A percentile compares a stretch with the other conserved stretches of the same genome.
Evolutionary conservation across 352 stramenopile genomes (phyloP).

Genomic region (Ophiocytium majus): DNA sequence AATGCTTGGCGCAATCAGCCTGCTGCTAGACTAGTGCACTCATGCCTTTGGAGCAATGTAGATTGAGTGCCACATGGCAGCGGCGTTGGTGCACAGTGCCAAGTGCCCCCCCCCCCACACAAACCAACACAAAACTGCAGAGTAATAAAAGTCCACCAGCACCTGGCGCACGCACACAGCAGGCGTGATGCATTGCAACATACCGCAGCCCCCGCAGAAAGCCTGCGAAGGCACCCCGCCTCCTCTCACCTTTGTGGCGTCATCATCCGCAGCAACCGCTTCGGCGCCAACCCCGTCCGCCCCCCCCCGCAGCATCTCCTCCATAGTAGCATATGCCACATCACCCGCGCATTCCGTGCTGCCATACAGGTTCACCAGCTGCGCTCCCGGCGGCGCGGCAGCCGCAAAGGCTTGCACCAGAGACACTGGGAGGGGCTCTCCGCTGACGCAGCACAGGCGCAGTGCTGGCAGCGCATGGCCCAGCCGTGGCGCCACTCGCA

Average conservation of each 20-base stretch:
- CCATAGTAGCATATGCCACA: not conserved
- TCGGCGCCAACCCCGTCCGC: not conserved
- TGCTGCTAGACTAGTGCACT: too few species aligned
- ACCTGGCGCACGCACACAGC: too few species aligned
- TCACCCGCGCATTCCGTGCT: constrained; percentile 50
- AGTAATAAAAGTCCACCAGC: too few species aligned
- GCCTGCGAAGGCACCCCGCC: too few species aligned
- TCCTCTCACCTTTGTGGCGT: not conserved
- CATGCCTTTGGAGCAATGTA: too few species aligned
- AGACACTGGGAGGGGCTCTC: constrained; percentile 49
- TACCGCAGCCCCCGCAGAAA: too few species aligned
- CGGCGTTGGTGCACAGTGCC: too few species aligned
- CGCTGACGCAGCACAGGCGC: constrained; percentile 54
- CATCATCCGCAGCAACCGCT: not conserved
- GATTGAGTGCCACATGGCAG: too few species aligned
- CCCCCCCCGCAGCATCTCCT: not conserved
- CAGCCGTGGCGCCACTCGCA: constrained; percentile 25
- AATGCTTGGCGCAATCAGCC: too few species aligned
- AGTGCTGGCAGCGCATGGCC: not conserved
- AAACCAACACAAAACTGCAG: too few species aligned
- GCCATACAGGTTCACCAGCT: constrained; percentile 61
- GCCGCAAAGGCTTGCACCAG: constrained; percentile 46
- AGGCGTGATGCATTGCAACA: too few species aligned
- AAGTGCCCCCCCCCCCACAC: too few species aligned
- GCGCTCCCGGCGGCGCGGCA: constrained; percentile 9